Evolutionary conservation across 768 basidiomycete species (phyloP).

Genomic region (Asterophora lycoperdoides): DNA sequence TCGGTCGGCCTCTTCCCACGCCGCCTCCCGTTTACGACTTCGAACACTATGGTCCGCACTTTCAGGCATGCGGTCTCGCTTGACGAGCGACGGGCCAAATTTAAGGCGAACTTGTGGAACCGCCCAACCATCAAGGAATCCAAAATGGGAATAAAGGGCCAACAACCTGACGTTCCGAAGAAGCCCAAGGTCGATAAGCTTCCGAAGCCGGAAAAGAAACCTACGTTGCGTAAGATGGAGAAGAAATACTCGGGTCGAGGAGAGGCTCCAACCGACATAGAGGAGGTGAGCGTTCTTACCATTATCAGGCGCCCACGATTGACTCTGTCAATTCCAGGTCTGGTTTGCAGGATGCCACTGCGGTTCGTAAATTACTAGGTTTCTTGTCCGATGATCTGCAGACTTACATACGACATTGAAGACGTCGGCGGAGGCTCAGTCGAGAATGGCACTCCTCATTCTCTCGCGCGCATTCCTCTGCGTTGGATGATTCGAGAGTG

Average conservation of each 20-base stretch:
- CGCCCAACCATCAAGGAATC: conserved; percentile 26
- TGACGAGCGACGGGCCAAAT: conserved; percentile 46
- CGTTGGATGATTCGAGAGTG: conserved; percentile 74
- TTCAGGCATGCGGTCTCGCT: conserved; percentile 49
- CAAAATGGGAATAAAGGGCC: conserved; percentile 25
- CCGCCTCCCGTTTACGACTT: conserved; percentile 41
- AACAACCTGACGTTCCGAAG: too few relatives aligned
- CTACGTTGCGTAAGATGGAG: conserved; percentile 18
- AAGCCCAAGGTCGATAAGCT: too few relatives aligned
- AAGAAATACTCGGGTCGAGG: conserved; percentile 21
- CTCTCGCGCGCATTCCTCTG: conserved; percentile 51
- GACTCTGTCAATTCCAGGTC: conserved; percentile 20
- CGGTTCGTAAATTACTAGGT: conserved; percentile 17
- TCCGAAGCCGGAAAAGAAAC: background rate
- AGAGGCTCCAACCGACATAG: conserved; percentile 32
- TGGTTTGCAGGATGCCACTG: conserved; percentile 46
- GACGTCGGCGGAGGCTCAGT: conserved; percentile 32
- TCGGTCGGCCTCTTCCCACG: conserved; percentile 42
- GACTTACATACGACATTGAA: conserved; percentile 1
- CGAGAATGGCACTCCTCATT: conserved; percentile 39
- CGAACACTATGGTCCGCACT: conserved; percentile 39
- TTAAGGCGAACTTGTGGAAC: conserved; percentile 38
- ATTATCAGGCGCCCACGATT: background rate
- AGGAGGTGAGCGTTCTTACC: conserved; percentile 25
- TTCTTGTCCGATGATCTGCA: background rate